Base-by-base conservation (phyloP, 805 yeast species). In the Myxozyma melibiosi region DNA sequence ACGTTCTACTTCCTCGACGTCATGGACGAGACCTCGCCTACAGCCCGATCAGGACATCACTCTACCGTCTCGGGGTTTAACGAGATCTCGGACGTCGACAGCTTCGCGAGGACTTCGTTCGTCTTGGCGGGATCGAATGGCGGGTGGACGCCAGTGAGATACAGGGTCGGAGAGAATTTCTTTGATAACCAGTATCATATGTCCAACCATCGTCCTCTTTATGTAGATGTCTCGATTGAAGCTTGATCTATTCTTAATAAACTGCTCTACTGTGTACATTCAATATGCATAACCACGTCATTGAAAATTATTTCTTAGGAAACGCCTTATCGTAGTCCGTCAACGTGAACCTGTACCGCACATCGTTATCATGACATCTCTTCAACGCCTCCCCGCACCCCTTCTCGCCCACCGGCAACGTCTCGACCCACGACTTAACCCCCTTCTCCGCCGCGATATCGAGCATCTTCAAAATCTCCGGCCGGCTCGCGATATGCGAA, bases 381-480 rank as follows among this genome's bases (percentile, higher is more conserved):
- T 65, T 69, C 66, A 75, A 67, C 16, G 73, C 78, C 49, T 65
- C 64, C 27, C 65, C 65, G 40, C 70, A 68, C 27, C 72, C 72
- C 50, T 65, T 67, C 56, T 66, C 74, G 59, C 66, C 61, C 46
- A 75, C 69, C 16, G 74, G 74, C 34, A 75, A 62, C 50, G 70
- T 68, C 78, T 58, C 61, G 28, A 62, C 62, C 66, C 65, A 61
- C 30, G 65, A 40, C 53, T 61, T 27, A 38, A 62, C 30, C 8
- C 52, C 35, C 38, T 84, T 77, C 62, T 83, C 78, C 18, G 80
- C 81, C 22, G 90, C 88, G 61, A 87, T 69, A 38, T 83, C 74
- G 65, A 87, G 76, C 82, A 87, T 79, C 58, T 83, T 84, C 49
- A 76, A 69, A 63, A 85, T 85, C 72, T 86, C 90, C 48, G 70